Base-by-base conservation (phyloP, 371 early-diverging fungal genomes). In the Rhizopus stolonifer region DNA sequence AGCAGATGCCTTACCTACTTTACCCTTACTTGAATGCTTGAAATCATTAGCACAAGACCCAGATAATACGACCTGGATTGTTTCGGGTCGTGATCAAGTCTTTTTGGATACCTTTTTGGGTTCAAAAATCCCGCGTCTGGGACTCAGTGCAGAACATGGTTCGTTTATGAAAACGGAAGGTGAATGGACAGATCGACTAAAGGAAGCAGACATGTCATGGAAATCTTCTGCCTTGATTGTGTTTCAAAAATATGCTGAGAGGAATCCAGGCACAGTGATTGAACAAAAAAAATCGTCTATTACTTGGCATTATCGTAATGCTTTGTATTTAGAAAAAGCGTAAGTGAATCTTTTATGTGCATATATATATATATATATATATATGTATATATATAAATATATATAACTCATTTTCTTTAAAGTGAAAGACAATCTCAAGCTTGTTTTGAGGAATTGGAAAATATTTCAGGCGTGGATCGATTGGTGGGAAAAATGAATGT, bases 401-500 rank as follows among this genome's bases (percentile, higher is more conserved):
- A n/a, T n/a, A n/a, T 18, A 26, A 24, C 25, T 17, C 25, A 13
- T 17, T 14, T 4, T 31, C 2, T 39, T 32, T 15, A 39, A 54
- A 70, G 82, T 68, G 17, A 74, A 59, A 61, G 83, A 81, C 72
- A 73, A 60, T 88, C 91, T 6, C 84, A 91, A 55, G 86, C 89
- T 60, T 93, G 92, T 56, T 88, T 87, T 62, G 82, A 86, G 53
- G 91, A 92, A 64, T 60, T 95, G 15, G 81, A 89, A 56, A 72
- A 85, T 43, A 70, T 92, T 36, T 85, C 89, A 14, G 93, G 93
- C 4, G 92, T 96, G 6, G 95, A 96, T 70, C 88, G 96, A 26
- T 64, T 98, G 55, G 82, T 94, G 4, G 98, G 98, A 36, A 98
- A 98, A 69, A 97, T 96, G 85, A 95, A 95, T 53, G 79, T 98